Base-by-base conservation (phyloP, 2,329 filamentous ascomycete species). In the Cadophora luteo-olivacea region DNA sequence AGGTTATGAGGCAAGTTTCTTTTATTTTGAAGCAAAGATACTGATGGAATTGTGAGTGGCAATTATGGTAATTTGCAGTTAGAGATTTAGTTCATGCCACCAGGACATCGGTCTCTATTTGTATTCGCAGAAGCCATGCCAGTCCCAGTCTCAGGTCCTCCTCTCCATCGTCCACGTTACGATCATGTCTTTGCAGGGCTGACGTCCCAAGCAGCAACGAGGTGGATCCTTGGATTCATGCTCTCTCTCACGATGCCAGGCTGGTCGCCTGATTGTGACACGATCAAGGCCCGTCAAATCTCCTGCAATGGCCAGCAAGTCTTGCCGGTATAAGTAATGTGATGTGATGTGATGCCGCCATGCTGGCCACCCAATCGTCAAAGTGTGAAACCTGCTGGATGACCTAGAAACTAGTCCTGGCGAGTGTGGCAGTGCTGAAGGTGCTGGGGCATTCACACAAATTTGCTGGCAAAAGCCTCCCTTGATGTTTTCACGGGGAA, bases 181-280 rank as follows among this genome's bases (percentile, higher is more conserved):
- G 22, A 22, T 49, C 38, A 60, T 58, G 52, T 33, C 48, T 55
- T 66, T 64, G 61, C 70, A 72, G 72, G 70, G 69, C 69, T 71
- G 72, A 70, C 61, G 67, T 55, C 51, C 65, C 38, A 38, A 49
- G 41, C 45, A 67, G 11, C 19, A 62, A 22, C 19, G 57, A 66
- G 25, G 38, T 33, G 29, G 32, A 61, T 68, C 67, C 68, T 67
- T 72, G 71, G 57, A 33, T 66, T 72, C 65, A 70, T 72, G 69
- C 65, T 64, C 36, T 71, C 64, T 66, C 64, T 66, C 61, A 55
- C 64, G 54, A 61, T 68, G 52, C 65, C 25, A 68, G 54, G 49
- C 64, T 68, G 61, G 68, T 72, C 66, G 70, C 70, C 70, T 72
- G 66, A 71, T 54, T 67, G 64, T 69, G 63, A 66, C 62, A 66